phyloP scores from a whole-genome alignment of 352 stramenopile species.

The Bremia lactucae region DNA sequence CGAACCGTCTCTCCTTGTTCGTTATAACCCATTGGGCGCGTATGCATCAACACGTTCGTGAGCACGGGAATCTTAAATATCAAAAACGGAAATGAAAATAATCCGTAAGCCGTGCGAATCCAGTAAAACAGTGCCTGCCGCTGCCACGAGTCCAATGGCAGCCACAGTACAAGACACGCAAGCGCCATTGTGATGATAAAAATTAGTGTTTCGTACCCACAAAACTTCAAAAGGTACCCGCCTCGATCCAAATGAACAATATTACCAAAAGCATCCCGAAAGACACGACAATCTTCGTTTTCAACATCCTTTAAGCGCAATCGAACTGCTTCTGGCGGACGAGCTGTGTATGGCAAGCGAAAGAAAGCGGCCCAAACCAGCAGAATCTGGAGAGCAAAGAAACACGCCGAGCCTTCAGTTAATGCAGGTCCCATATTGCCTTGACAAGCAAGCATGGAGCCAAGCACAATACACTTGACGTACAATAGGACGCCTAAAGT shows the following conservation, averaged over 20 bases:
- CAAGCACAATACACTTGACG: constrained; percentile 56
- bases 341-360: constrained; percentile 67
- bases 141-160: constrained; percentile 70
- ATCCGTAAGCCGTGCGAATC: constrained; percentile 75
- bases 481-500: constrained; percentile 55
- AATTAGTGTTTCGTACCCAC: constrained; percentile 74
- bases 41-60: constrained; percentile 76
- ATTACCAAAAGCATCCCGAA: constrained; percentile 76
- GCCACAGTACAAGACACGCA: constrained; percentile 43
- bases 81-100: constrained; percentile 82
- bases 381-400: constrained; percentile 78
- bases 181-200: constrained; percentile 66
- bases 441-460: constrained; percentile 49
- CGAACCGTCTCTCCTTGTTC: constrained; percentile 58
- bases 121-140: constrained; percentile 79
- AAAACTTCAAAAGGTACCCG: constrained; percentile 82
- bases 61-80: constrained; percentile 83
- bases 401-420: constrained; percentile 58
- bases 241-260: constrained; percentile 65
- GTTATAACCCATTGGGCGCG: constrained; percentile 80
- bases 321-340: constrained; percentile 42
- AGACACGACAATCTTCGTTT: constrained; percentile 35
- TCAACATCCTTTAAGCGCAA: too few relatives aligned
- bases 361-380: constrained; percentile 83
- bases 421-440: constrained; percentile 45